phyloP scores from a whole-genome alignment of 768 basidiomycete species.

The Baorangia bicolor region DNA sequence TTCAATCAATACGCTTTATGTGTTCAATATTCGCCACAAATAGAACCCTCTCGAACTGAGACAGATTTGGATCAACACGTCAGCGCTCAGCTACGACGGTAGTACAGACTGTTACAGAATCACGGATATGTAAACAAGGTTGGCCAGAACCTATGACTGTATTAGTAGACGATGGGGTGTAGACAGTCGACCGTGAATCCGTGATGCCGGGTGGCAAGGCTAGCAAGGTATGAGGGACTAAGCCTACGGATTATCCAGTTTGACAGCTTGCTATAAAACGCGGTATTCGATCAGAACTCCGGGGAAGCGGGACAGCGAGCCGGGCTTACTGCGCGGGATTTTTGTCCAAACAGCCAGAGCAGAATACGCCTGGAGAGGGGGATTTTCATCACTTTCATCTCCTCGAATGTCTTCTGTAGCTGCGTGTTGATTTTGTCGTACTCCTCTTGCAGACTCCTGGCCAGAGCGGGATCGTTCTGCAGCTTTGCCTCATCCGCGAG shows the following conservation, averaged over 20 bases:
- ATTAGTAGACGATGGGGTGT: background rate
- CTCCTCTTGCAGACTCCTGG: slow-evolving; percentile 11
- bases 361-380: slow-evolving; percentile 8
- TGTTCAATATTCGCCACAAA: background rate
- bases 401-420: slow-evolving; percentile 20
- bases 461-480: slow-evolving; percentile 11
- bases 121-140: background rate
- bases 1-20: too few species aligned
- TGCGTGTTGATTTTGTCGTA: slow-evolving; percentile 3
- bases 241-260: background rate
- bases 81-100: too few species aligned
- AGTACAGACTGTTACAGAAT: background rate
- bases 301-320: background rate
- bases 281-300: background rate
- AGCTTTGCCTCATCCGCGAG: slow-evolving; percentile 20
- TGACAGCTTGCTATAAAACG: slow-evolving; percentile 2
- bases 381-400: slow-evolving; percentile 22
- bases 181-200: background rate
- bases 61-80: background rate
- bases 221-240: background rate
- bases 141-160: background rate
- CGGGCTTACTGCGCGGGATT: slow-evolving; percentile 10
- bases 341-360: slow-evolving; percentile 5
- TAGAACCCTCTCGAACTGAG: background rate
- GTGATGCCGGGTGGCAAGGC: background rate